Percentiles rank a stretch among this genome's conserved stretches.
These are phyloP conservation scores for Aspergillus luchuensis DNA, from an alignment of 2,329 filamentous ascomycete genomes.

Conservation along the genomic window DNA sequence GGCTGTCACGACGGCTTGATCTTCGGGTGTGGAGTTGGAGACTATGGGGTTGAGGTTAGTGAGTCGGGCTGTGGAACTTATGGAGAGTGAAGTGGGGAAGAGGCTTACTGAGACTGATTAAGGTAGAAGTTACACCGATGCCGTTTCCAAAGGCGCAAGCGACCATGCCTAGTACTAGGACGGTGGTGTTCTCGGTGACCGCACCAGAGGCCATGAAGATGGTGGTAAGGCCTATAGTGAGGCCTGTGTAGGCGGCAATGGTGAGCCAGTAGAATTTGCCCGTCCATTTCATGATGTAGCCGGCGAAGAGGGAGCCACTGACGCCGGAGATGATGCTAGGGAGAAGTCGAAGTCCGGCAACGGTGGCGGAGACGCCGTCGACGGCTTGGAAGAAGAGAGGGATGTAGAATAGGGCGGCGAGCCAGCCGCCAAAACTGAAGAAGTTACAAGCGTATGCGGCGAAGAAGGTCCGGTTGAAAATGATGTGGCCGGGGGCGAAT, in stretches of 20 bases:
- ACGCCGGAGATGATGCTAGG: conserved; percentile 67
- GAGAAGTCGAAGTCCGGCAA: conserved; percentile 66
- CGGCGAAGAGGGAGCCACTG: conserved; percentile 64
- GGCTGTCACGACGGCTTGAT: conserved; percentile 74
- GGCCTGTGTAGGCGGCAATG: conserved; percentile 55
- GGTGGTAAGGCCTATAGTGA: conserved; percentile 58
- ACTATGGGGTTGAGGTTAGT: conserved; percentile 45
- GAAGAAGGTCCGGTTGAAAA: conserved; percentile 67
- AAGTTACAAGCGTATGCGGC: conserved; percentile 72
- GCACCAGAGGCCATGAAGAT: conserved; percentile 62
- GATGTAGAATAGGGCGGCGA: conserved; percentile 69
- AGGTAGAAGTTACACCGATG: conserved; percentile 68
- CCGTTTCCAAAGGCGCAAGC: conserved; percentile 58
- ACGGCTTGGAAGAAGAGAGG: conserved; percentile 78
- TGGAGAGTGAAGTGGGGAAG: neutral
- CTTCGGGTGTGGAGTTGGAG: conserved; percentile 66
- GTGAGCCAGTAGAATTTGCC: conserved; percentile 73
- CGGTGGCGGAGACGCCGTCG: conserved; percentile 63
- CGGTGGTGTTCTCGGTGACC: conserved; percentile 50
- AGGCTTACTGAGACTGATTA: conserved; percentile 64
- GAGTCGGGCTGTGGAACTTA: neutral
- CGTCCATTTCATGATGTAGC: conserved; percentile 68
- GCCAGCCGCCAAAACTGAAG: conserved; percentile 65
- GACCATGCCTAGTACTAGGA: conserved; percentile 61
- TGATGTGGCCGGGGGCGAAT: conserved; percentile 73